Percentiles rank a stretch among this genome's conserved stretches.
These are phyloP conservation scores for Tolypocladium album DNA, from an alignment of 2,329 filamentous ascomycete genomes.

Conservation along the genomic window DNA sequence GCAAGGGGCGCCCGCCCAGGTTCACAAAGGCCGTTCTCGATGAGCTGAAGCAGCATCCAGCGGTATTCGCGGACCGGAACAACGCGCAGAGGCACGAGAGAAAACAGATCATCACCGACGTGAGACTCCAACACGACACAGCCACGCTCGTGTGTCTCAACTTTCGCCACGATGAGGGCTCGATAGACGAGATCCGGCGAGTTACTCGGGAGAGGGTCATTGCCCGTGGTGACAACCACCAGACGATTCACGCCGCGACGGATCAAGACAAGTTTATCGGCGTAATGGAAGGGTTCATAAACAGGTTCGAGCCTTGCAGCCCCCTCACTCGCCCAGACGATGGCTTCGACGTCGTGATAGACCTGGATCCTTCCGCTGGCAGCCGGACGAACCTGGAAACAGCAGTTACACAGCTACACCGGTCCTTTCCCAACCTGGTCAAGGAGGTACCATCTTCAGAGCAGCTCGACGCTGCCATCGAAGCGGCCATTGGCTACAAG, in stretches of 20 bases:
- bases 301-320: slow-evolving; percentile 72
- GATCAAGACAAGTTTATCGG: slow-evolving; percentile 63
- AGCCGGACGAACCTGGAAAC: slow-evolving; percentile 81
- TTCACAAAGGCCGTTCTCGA: slow-evolving; percentile 66
- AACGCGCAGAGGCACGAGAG: slow-evolving; percentile 86
- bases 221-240: slow-evolving; percentile 86
- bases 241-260: slow-evolving; percentile 85
- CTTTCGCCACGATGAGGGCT: slow-evolving; percentile 72
- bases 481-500: slow-evolving; percentile 63
- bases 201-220: slow-evolving; percentile 73
- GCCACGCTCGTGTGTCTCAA: slow-evolving; percentile 76
- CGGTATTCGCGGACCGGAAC: slow-evolving; percentile 86
- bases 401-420: slow-evolving; percentile 59
- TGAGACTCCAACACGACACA: slow-evolving; percentile 49
- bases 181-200: slow-evolving; percentile 61
- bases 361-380: slow-evolving; percentile 66
- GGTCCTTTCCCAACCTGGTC: slow-evolving; percentile 69
- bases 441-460: slow-evolving; percentile 57
- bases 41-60: slow-evolving; percentile 52
- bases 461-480: slow-evolving; percentile 71
- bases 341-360: slow-evolving; percentile 73
- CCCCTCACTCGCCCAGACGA: slow-evolving; percentile 59
- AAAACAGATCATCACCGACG: slow-evolving; percentile 74
- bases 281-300: slow-evolving; percentile 92
- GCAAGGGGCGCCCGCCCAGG: slow-evolving; percentile 62